Evolutionary conservation across 345 rosid genomes (phyloP), one percentile per base, ranked within the genome.

Genomic region (Leavenworthia alabamica): DNA sequence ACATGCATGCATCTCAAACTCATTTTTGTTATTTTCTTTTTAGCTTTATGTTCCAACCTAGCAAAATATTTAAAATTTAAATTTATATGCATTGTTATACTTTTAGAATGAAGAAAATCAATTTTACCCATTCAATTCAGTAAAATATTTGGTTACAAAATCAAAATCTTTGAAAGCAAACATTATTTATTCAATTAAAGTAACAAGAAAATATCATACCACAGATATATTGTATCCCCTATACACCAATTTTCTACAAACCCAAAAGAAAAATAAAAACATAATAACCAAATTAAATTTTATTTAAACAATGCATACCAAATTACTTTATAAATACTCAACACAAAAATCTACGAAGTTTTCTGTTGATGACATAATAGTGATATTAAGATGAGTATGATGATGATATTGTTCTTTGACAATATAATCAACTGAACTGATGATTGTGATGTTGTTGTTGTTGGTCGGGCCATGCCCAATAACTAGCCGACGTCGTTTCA

Each of bases 391-490:
- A 52, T 52, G 62, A 68, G 61, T 50, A 26, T 56, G 56, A 36
- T 7, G 56, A 28, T 9, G 50, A 66, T 36, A 10, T 42, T 44
- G n/a, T n/a, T n/a, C n/a, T n/a, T n/a, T n/a, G n/a, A n/a, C n/a
- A n/a, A n/a, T n/a, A n/a, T n/a, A n/a, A n/a, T n/a, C n/a, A n/a
- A n/a, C n/a, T n/a, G n/a, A n/a, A n/a, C n/a, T n/a, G 46, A 61
- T 8, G 22, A 62, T 49, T 26, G 20, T 17, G 44, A 22, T 29
- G 60, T 60, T 33, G 8, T 43, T 29, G 77, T 67, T 81, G 81
- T 36, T 74, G 77, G 22, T 85, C 92, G 40, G 81, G 64, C 92
- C 96, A 88, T 53, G 83, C 51, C 96, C 96, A 88, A 23, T 80
- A 80, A 8, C 82, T 78, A 27, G 62, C 66, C 24, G 75, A 71